phyloP scores from a whole-genome alignment of 2,329 filamentous ascomycete genomes.

The Penicillium sclerotiorum region DNA sequence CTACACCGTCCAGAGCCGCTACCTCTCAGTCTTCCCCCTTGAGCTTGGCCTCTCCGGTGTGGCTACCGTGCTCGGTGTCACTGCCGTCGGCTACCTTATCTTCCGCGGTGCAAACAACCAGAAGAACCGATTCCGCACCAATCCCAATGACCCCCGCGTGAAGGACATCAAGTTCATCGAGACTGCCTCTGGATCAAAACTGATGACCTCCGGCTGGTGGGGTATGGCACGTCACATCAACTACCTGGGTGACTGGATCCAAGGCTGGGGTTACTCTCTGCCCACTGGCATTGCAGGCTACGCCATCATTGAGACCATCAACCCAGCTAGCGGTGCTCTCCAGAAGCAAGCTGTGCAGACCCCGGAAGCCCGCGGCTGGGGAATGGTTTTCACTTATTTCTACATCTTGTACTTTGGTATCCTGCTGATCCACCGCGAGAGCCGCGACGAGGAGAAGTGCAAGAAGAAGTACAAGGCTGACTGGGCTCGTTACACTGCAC shows the following conservation, averaged over 20 bases:
- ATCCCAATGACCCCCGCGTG: slow-evolving; percentile 78
- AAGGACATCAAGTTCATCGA: slow-evolving; percentile 82
- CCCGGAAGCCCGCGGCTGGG: slow-evolving; percentile 76
- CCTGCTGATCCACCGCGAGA: slow-evolving; percentile 81
- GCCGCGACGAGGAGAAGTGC: slow-evolving; percentile 89
- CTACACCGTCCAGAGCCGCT: slow-evolving; percentile 82
- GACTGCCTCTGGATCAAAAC: slow-evolving; percentile 77
- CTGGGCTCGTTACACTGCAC: slow-evolving; percentile 84
- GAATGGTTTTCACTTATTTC: slow-evolving; percentile 89
- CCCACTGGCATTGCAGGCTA: slow-evolving; percentile 86
- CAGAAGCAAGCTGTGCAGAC: slow-evolving; percentile 73
- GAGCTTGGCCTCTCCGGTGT: slow-evolving; percentile 72
- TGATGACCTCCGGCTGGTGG: slow-evolving; percentile 91
- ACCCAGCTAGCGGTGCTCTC: slow-evolving; percentile 60
- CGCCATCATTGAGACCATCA: slow-evolving; percentile 59
- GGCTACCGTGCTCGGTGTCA: slow-evolving; percentile 65
- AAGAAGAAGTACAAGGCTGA: slow-evolving; percentile 86
- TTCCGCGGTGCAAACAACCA: slow-evolving; percentile 94
- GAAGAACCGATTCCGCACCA: slow-evolving; percentile 90
- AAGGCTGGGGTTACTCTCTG: slow-evolving; percentile 86
- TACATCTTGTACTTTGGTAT: slow-evolving; percentile 91
- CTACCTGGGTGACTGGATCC: slow-evolving; percentile 93
- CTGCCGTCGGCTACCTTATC: slow-evolving; percentile 77
- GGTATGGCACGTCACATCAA: slow-evolving; percentile 90
- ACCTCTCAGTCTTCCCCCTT: slow-evolving; percentile 79